phyloP scores from a whole-genome alignment of 2,329 filamentous ascomycete genomes.

The Colletotrichum musae region DNA sequence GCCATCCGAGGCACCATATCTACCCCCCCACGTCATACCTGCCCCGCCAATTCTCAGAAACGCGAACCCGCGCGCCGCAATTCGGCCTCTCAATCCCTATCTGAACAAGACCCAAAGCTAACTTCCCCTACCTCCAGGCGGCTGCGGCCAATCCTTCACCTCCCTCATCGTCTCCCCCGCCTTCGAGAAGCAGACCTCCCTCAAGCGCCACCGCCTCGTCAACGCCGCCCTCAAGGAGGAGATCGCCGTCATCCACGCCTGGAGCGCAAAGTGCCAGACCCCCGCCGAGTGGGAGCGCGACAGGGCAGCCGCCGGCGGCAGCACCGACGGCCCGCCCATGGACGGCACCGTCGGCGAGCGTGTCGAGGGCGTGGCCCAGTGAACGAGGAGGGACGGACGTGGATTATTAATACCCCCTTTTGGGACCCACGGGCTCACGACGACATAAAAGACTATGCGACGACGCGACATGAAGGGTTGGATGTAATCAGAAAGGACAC shows the following conservation, averaged over 20 bases:
- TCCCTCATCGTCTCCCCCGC: slow-evolving; percentile 74
- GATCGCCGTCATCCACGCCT: slow-evolving; percentile 92
- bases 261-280: slow-evolving; percentile 95
- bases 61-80: slow-evolving; percentile 17
- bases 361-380: slow-evolving; percentile 54
- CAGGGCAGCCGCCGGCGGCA: slow-evolving; percentile 51
- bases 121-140: slow-evolving; percentile 56
- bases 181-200: slow-evolving; percentile 80
- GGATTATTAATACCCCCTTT: neutral
- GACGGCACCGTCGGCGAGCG: slow-evolving; percentile 61
- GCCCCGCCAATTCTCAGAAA: slow-evolving; percentile 26
- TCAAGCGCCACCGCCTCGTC: slow-evolving; percentile 89
- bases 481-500: slow-evolving; percentile 2
- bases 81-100: neutral
- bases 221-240: slow-evolving; percentile 88
- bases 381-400: neutral
- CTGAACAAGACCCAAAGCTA: neutral
- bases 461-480: slow-evolving; percentile 7
- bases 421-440: neutral
- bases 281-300: slow-evolving; percentile 89
- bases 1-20: neutral
- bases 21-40: slow-evolving; percentile 30
- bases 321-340: slow-evolving; percentile 53
- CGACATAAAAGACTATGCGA: neutral
- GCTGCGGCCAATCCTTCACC: slow-evolving; percentile 74